Evolutionary conservation across 305 asterid species (phyloP), one percentile per base, ranked within the genome.

Genomic region (Rubia balearica): DNA sequence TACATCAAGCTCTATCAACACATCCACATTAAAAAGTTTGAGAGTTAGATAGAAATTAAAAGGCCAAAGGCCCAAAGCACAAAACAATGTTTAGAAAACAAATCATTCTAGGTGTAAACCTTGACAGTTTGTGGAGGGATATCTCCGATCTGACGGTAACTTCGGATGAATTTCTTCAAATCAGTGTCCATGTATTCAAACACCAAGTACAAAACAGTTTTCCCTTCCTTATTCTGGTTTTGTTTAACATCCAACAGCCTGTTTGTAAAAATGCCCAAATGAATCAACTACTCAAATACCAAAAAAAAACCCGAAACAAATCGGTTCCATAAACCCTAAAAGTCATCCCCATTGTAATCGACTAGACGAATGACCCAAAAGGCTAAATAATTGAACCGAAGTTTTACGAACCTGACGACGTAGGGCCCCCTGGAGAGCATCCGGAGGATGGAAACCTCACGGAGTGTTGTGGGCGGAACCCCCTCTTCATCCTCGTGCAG

Each of bases 121-220:
- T 91, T 91, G 67, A 91, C 79, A 59, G 64, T 85, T 12, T 80
- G 21, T 57, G 82, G 13, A 33, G 96, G 92, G 65, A 89, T 79
- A 68, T 60, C 68, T 49, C 90, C 93, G 13, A 78, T 69, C 3
- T 80, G 84, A 57, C 94, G 93, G 77, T 84, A 88, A 81, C 85
- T 82, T 19, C 97, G 90, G 71, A 93, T 88, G 74, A 85, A 93
- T 77, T 93, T 93, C 85, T 93, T 93, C 66, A 93, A 83, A 70
- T 93, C 98, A 42, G 97, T 91, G 21, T 93, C 96, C 98, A 91
- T 91, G 79, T 93, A 93, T 82, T 93, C 98, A 62, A 93, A 93
- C 22, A 93, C 97, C 88, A 93, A 77, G 83, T 91, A 93, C 21
- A 93, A 84, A 71, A 93, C 97, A 1, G 96, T 93, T 79, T 86